Evolutionary conservation across 257 asterid genomes (phyloP).

Genomic region (Jacaranda mimosifolia): DNA sequence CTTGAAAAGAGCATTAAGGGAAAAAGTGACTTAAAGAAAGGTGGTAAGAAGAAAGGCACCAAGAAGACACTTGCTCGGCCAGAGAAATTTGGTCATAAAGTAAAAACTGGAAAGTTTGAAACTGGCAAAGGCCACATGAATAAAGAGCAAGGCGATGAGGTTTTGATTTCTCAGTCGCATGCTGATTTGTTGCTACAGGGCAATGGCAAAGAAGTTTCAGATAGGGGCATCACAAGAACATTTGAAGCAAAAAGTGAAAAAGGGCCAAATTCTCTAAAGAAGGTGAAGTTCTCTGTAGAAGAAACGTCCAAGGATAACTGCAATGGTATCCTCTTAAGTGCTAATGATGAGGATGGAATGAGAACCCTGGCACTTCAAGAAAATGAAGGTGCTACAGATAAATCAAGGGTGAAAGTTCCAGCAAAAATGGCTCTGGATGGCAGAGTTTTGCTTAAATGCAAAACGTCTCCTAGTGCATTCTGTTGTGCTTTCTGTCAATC

Average conservation of each 20-base stretch:
- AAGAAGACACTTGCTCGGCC: conserved; percentile 32
- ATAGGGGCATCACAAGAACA: conserved; percentile 35
- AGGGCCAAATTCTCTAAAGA: conserved; percentile 46
- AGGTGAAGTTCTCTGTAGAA: conserved; percentile 57
- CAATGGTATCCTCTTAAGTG: conserved; percentile 31
- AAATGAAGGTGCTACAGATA: conserved; percentile 31
- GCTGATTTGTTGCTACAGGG: conserved; percentile 36
- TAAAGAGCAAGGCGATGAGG: conserved; percentile 36
- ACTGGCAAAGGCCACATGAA: conserved; percentile 38
- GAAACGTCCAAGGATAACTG: conserved; percentile 31
- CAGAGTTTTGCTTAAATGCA: conserved; percentile 50
- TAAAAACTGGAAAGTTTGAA: conserved; percentile 37
- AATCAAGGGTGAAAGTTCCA: conserved; percentile 35
- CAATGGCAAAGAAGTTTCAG: conserved; percentile 41
- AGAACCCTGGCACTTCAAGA: conserved; percentile 33
- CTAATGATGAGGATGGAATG: conserved; percentile 33
- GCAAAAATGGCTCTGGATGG: conserved; percentile 37
- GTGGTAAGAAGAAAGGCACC: conserved; percentile 32
- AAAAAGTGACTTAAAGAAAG: conserved; percentile 36
- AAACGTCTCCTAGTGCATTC: conserved; percentile 35
- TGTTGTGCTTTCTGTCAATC: conserved; percentile 85
- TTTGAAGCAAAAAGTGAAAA: conserved; percentile 24
- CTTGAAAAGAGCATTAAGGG: conserved; percentile 35
- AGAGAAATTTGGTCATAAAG: conserved; percentile 27
- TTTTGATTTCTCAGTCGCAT: conserved; percentile 36